Conservation (phyloP, 2,329 filamentous ascomycete genomes). For the Colletotrichum sp. region DNA sequence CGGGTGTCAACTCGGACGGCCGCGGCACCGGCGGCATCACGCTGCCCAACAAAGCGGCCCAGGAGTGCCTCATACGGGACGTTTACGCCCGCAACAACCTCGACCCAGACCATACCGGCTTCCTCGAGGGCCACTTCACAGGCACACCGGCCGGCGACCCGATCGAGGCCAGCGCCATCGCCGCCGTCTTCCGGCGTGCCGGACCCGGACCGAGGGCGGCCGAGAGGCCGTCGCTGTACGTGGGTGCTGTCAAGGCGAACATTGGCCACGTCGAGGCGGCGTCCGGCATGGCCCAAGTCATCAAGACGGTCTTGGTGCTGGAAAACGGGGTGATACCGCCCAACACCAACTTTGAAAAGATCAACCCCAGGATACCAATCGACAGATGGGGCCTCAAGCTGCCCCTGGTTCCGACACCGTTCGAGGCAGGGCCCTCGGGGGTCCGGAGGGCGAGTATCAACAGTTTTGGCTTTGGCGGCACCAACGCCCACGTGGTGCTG, state of each 20-base stretch:
- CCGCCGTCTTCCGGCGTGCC: slow-evolving; percentile 42
- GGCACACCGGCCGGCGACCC: slow-evolving; percentile 62
- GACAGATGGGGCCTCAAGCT: not conserved
- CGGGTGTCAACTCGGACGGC: slow-evolving; percentile 41
- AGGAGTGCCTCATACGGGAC: slow-evolving; percentile 5
- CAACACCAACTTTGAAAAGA: not conserved
- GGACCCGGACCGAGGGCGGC: slow-evolving; percentile 28
- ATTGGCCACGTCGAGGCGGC: slow-evolving; percentile 5
- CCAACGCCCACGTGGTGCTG: slow-evolving; percentile 31
- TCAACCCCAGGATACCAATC: not conserved
- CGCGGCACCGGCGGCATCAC: slow-evolving; percentile 42
- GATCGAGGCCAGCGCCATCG: slow-evolving; percentile 54
- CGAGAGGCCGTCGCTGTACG: slow-evolving; percentile 15
- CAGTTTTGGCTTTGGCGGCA: slow-evolving; percentile 33
- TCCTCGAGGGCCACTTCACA: not conserved
- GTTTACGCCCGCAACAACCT: not conserved
- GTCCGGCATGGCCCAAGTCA: not conserved
- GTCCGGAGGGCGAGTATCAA: slow-evolving; percentile 27
- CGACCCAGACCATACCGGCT: not conserved
- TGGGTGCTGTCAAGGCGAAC: slow-evolving; percentile 30
- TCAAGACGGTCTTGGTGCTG: not conserved
- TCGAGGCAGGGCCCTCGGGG: slow-evolving; percentile 5
- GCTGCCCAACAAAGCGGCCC: slow-evolving; percentile 31
- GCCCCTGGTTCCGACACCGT: slow-evolving; percentile 22
- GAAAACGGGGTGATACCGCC: not conserved